These are phyloP conservation scores for Paecilomyces niveus DNA, from an alignment of 2,329 filamentous ascomycete species.

Conservation along the genomic window DNA sequence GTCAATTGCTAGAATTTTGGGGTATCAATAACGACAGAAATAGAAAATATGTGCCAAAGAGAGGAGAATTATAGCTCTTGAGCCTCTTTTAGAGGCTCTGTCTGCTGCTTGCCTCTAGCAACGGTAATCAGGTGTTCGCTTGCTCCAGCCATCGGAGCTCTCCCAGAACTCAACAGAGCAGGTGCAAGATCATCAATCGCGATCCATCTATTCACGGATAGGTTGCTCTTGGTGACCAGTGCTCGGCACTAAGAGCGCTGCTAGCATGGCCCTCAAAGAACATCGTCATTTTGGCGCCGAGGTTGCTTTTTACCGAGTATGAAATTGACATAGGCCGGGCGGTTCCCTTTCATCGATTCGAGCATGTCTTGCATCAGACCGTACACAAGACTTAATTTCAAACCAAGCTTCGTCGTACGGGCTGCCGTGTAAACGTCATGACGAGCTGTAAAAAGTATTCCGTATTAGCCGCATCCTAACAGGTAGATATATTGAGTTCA, in stretches of 20 bases:
- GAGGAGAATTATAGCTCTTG: not conserved
- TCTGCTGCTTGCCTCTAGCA: not conserved
- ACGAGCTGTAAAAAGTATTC: constrained; percentile 50
- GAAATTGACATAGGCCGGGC: constrained; percentile 68
- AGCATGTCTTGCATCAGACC: constrained; percentile 74
- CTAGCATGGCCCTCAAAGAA: constrained; percentile 6
- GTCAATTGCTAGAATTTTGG: not conserved
- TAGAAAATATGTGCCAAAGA: not conserved
- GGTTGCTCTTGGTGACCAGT: not conserved
- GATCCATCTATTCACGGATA: not conserved
- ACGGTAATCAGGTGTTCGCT: not conserved
- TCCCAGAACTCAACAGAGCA: not conserved
- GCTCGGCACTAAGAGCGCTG: not conserved
- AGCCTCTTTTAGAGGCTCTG: not conserved
- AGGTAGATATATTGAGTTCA: not conserved
- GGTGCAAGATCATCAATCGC: not conserved
- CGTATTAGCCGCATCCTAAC: constrained; percentile 3
- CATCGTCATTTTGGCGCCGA: constrained; percentile 10
- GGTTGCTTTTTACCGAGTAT: constrained; percentile 42
- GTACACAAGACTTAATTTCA: constrained; percentile 71
- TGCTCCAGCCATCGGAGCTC: not conserved
- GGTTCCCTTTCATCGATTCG: constrained; percentile 61
- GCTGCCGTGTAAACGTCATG: constrained; percentile 72
- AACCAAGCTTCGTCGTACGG: constrained; percentile 70
- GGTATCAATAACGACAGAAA: not conserved